phyloP scores from a whole-genome alignment of 1,284 basidiomycete genomes.

The Papiliotrema fonsecae region DNA sequence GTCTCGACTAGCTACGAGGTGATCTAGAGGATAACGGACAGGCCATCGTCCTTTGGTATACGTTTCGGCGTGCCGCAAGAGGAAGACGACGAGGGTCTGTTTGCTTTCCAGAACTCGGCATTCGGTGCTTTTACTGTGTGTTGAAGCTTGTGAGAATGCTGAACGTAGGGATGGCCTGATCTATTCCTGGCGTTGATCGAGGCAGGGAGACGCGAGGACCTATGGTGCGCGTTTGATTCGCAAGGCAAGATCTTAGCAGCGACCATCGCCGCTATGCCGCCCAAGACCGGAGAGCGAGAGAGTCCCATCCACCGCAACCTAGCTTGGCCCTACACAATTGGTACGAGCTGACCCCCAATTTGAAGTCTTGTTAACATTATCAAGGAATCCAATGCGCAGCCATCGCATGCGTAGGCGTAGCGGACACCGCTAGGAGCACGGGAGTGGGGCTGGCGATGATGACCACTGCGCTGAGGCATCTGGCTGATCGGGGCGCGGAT shows the following conservation, averaged over 20 bases:
- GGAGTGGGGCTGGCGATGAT: slow-evolving; percentile 19
- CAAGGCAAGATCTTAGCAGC: slow-evolving; percentile 18
- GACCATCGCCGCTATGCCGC: slow-evolving; percentile 13
- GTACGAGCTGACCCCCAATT: slow-evolving; percentile 2
- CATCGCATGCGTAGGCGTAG: slow-evolving; percentile 21
- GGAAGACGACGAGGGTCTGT: slow-evolving; percentile 9
- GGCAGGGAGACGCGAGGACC: slow-evolving; percentile 10
- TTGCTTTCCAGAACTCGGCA: slow-evolving; percentile 14
- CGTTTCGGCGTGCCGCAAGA: slow-evolving; percentile 11
- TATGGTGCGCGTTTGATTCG: slow-evolving; percentile 10
- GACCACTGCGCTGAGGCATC: slow-evolving; percentile 12
- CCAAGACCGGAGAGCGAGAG: too few species aligned
- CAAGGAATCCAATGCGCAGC: slow-evolving; percentile 13
- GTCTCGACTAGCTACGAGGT: neutral
- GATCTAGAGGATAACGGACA: slow-evolving; percentile 3
- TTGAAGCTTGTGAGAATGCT: neutral
- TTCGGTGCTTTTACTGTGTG: slow-evolving; percentile 18
- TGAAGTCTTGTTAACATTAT: neutral
- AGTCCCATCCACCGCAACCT: slow-evolving; percentile 6
- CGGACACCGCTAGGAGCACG: slow-evolving; percentile 4
- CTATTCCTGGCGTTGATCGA: slow-evolving; percentile 14
- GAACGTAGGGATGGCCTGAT: slow-evolving; percentile 24
- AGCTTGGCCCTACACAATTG: slow-evolving; percentile 16
- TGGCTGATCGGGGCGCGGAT: slow-evolving; percentile 17
- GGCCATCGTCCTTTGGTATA: slow-evolving; percentile 9